Conservation (phyloP, 1,284 basidiomycete species). For the Leucocoprinus gongylophorus region DNA sequence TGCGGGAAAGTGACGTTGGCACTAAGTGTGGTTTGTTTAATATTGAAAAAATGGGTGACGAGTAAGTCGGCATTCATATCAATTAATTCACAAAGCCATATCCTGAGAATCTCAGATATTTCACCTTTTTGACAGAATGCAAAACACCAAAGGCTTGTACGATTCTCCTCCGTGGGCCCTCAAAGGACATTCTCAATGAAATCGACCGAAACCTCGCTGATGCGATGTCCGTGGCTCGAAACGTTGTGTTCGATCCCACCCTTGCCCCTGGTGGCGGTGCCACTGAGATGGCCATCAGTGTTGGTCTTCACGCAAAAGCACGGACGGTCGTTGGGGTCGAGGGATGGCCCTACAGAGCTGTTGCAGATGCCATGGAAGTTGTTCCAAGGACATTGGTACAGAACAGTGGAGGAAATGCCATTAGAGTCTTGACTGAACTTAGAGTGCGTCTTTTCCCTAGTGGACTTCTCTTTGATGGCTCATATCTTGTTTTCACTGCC, state of each 20-base stretch:
- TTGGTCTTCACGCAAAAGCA: conserved; percentile 82
- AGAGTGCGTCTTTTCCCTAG: conserved; percentile 37
- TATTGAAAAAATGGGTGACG: conserved; percentile 96
- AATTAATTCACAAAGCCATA: background rate
- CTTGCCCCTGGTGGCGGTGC: conserved; percentile 94
- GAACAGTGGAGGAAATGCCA: conserved; percentile 94
- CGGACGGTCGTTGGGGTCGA: conserved; percentile 76
- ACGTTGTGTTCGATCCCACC: conserved; percentile 92
- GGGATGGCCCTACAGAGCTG: conserved; percentile 86
- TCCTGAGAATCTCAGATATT: conserved; percentile 56
- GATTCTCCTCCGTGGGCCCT: conserved; percentile 95
- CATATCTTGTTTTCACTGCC: background rate
- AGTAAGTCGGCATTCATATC: conserved; percentile 44
- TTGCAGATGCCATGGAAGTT: conserved; percentile 96
- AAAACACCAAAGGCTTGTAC: conserved; percentile 95
- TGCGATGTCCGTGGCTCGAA: conserved; percentile 95
- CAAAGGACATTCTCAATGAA: conserved; percentile 97
- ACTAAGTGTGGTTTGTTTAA: conserved; percentile 93
- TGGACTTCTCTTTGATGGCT: background rate
- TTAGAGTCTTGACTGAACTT: conserved; percentile 87
- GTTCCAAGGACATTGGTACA: conserved; percentile 95
- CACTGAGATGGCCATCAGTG: conserved; percentile 96
- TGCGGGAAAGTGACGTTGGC: conserved; percentile 88
- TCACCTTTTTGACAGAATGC: conserved; percentile 94
- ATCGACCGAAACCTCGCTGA: conserved; percentile 97